These are phyloP conservation scores for Hevea brasiliensis DNA, from an alignment of 345 rosid genomes.

Conservation along the genomic window DNA sequence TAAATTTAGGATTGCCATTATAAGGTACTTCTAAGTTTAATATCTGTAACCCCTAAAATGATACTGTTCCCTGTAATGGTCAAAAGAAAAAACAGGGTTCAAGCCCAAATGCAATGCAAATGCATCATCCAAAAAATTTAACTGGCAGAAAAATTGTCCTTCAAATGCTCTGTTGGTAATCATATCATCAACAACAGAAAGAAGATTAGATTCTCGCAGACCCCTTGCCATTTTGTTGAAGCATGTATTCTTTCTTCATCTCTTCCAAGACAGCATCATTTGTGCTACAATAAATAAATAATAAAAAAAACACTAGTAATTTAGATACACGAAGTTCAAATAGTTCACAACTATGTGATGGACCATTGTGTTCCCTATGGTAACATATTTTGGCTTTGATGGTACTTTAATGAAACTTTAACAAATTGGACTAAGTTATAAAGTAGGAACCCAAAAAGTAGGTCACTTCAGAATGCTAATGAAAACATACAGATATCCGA, in stretches of 20 bases:
- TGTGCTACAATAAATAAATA: constrained; percentile 78
- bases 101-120: background rate
- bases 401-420: background rate
- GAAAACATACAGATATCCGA: background rate
- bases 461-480: background rate
- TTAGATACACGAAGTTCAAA: background rate
- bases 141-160: background rate
- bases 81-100: background rate
- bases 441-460: no score
- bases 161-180: background rate
- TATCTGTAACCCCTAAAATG: background rate
- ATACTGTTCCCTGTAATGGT: no score
- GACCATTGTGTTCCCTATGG: background rate
- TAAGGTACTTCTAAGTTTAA: no score
- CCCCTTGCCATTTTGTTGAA: constrained; percentile 57
- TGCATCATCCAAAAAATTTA: background rate
- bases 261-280: constrained; percentile 81
- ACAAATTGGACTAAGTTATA: background rate
- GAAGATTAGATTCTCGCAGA: constrained; percentile 28
- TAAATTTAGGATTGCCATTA: no score
- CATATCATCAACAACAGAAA: background rate
- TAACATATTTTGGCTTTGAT: background rate
- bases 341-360: no score
- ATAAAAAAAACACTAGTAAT: constrained; percentile 7
- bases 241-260: constrained; percentile 81